Evolutionary conservation across 768 basidiomycete genomes (phyloP).

Genomic region (Tulasnella sp.): DNA sequence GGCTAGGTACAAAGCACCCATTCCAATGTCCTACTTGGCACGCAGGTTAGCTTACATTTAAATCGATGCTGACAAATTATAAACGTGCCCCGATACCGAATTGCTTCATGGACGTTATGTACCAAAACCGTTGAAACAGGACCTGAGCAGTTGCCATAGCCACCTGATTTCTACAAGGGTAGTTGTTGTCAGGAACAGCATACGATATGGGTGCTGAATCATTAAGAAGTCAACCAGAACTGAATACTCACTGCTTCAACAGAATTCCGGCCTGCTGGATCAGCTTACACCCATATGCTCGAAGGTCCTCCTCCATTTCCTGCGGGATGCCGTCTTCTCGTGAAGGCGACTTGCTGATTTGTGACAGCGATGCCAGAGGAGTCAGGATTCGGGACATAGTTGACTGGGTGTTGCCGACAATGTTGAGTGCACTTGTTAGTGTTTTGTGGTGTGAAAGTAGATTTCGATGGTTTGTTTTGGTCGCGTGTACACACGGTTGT

Average conservation of each 20-base stretch:
- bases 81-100: constrained; percentile 78
- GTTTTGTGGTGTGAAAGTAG: too few relatives aligned
- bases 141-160: constrained; percentile 95
- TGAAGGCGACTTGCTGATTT: constrained; percentile 72
- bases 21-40: constrained; percentile 56
- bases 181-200: neutral
- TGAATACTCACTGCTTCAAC: constrained; percentile 62
- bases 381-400: constrained; percentile 44
- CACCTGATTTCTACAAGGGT: constrained; percentile 59
- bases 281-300: constrained; percentile 84
- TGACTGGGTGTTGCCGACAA: neutral
- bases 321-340: constrained; percentile 64
- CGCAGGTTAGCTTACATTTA: neutral
- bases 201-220: constrained; percentile 29
- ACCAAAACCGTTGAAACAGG: constrained; percentile 94
- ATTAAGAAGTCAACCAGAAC: too few relatives aligned
- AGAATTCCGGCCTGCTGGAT: constrained; percentile 91
- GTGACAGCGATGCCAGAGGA: constrained; percentile 69
- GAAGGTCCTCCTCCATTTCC: constrained; percentile 75
- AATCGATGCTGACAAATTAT: neutral
- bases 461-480: too few relatives aligned
- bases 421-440: too few relatives aligned
- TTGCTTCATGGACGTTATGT: constrained; percentile 84
- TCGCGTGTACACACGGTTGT: constrained; percentile 5
- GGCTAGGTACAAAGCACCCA: constrained; percentile 73